Evolutionary conservation across 116 monocot genomes (phyloP), one percentile per base, ranked within the genome.

Genomic region (Phalaenopsis hybrid): DNA sequence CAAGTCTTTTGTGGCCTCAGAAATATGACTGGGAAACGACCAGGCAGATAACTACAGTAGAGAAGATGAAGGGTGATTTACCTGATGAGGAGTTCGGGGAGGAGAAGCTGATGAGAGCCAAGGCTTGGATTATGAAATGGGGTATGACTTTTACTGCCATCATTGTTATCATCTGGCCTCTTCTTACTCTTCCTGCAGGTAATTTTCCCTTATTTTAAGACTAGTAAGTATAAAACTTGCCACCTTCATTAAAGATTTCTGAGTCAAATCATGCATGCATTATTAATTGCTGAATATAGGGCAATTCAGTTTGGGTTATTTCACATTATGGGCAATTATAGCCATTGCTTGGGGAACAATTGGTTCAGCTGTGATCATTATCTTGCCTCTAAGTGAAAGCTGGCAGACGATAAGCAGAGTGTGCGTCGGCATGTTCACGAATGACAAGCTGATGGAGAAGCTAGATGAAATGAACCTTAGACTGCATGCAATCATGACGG

Each of bases 271-370:
- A 37, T 37, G 37, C 37, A 37, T 37, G 37, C 37, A 37, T 55
- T 13, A 55, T 55, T 55, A 21, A 15, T 78, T 83, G 13, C 20
- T 81, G 44, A 0, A 43, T 83, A 77, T 89, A 96, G 93, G 85
- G 55, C 77, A 86, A 31, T 97, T 91, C 90, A 93, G 85, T 48
- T 20, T 85, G 25, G 85, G 88, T 17, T 97, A 90, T 86, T 97
- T 97, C 91, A 94, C 97, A 78, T 94, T 97, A 20, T 97, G 97
- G 94, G 90, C 93, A 13, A 79, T 82, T 28, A 87, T 97, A 44
- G 86, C 94, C 2, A 82, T 97, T 73, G 84, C 82, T 18, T 97
- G 97, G 97, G 97, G 97, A 8, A 91, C 93, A 0, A 55, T 93
- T 33, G 97, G 81, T 44, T 97, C 97, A 4, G 87, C 78, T 6